Conservation (phyloP, 2,329 filamentous ascomycete species). For the Colletotrichum sidae region DNA sequence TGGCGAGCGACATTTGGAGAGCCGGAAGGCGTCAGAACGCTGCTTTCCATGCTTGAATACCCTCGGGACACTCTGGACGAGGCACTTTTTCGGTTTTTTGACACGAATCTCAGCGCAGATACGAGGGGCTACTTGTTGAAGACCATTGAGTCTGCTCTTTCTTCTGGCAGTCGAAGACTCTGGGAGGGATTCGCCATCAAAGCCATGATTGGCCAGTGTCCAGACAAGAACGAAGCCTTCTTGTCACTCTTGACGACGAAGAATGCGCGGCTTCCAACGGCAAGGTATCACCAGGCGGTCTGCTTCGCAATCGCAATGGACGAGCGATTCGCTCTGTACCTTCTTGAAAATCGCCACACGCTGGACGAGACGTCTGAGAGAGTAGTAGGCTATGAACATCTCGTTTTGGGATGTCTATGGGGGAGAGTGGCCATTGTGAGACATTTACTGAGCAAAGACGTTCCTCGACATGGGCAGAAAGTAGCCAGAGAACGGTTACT, state of each 20-base stretch:
- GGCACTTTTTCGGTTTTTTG: slow-evolving; percentile 2
- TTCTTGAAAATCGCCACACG: neutral
- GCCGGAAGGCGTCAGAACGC: neutral
- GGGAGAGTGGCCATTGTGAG: neutral
- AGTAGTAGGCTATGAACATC: neutral
- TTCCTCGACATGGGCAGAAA: too few relatives aligned
- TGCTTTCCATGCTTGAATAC: neutral
- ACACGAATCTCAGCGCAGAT: neutral
- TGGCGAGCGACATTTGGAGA: slow-evolving; percentile 1
- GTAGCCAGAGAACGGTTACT: neutral
- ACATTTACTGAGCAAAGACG: neutral
- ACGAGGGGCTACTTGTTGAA: neutral
- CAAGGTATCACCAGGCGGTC: neutral
- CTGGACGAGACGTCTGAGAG: neutral
- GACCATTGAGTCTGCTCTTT: neutral
- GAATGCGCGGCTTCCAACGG: neutral
- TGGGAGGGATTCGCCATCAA: neutral
- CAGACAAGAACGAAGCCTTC: neutral
- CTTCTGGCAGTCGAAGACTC: neutral
- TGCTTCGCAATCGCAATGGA: slow-evolving; percentile 18
- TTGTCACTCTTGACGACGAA: neutral
- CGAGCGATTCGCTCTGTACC: neutral
- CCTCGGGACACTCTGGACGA: neutral
- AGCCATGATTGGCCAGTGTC: neutral
- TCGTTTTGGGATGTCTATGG: slow-evolving; percentile 13